Conservation (phyloP, 768 basidiomycete genomes). For the Lentinula aciculospora region DNA sequence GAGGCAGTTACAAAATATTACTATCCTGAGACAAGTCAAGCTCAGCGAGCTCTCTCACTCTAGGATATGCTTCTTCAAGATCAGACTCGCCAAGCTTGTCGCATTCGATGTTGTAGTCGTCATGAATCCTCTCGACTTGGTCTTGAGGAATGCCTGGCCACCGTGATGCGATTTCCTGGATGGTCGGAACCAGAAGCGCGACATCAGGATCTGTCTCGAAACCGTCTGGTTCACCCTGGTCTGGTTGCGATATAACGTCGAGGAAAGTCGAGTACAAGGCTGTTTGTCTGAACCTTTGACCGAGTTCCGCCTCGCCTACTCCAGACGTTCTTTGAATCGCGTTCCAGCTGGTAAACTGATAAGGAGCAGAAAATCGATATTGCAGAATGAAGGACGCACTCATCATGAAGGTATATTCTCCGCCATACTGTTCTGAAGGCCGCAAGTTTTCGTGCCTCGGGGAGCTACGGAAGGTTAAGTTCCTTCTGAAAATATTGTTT, state of each 20-base stretch:
- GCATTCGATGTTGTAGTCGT: constrained; percentile 61
- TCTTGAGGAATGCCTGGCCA: constrained; percentile 73
- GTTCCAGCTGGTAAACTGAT: constrained; percentile 60
- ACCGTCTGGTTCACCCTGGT: constrained; percentile 29
- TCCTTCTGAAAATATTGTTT: background rate
- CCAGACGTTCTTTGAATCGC: constrained; percentile 67
- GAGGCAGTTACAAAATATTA: background rate
- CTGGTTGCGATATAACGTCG: constrained; percentile 36
- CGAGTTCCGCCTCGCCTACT: constrained; percentile 73
- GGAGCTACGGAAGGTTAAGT: constrained; percentile 30
- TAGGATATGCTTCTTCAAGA: constrained; percentile 55
- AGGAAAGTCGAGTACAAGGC: constrained; percentile 68
- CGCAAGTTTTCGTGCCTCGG: constrained; percentile 61
- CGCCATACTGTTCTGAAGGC: constrained; percentile 82
- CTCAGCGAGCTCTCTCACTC: constrained; percentile 57
- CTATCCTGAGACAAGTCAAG: constrained; percentile 24
- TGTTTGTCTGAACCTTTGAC: constrained; percentile 62
- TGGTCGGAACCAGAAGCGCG: constrained; percentile 53
- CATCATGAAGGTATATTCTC: constrained; percentile 80
- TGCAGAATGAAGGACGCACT: constrained; percentile 46
- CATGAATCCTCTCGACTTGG: constrained; percentile 49
- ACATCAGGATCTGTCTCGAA: constrained; percentile 52
- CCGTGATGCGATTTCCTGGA: constrained; percentile 57
- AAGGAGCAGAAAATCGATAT: background rate
- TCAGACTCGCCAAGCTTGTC: constrained; percentile 51